Base-by-base conservation (phyloP, 805 yeast genomes). In the Ogataea corticis region DNA sequence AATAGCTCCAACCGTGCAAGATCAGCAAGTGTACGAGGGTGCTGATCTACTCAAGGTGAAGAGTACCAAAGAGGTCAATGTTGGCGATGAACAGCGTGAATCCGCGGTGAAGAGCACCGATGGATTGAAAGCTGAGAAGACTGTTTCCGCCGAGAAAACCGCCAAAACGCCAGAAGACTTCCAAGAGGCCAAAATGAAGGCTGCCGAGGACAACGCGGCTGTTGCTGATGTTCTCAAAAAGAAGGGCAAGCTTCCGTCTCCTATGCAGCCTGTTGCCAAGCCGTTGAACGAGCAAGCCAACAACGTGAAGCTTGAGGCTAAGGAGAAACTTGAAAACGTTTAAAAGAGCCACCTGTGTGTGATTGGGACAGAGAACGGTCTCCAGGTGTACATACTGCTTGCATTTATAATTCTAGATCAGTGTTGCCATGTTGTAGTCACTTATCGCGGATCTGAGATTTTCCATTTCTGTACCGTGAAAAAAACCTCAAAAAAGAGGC, bases 381-480 rank as follows among this genome's bases (percentile, higher is more conserved):
- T 25, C 31, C 7, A 14, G 9, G 7, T 14, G 6, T 14, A 15
- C 21, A 25, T 25, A 13, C 31, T 14, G 31, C 19, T 33, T 33
- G 28, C 37, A 19, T 21, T 33, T 35, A 35, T 23, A n/a, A 11
- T 11, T 19, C 18, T 32, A 32, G 35, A 32, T 32, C 5, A 32
- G 17, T 32, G 16, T 32, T 16, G 35, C 35, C 9, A 83, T 83
- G 55, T 63, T 83, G 1, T 68, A 76, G 25, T 21, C 9, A 9
- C 25, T 21, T 21, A 21, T 21, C 25, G 5, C 5, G 9, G 9
- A 9, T 6, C 25, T 9, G 25, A 21, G 25, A 21, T 5, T 21
- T 21, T 5, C 25, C 25, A 9, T 6, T 6, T 21, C 25, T 6
- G 25, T 5, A 9, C 9, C 25, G 5, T 21, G 25, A 6, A 9